phyloP scores from a whole-genome alignment of 1,284 basidiomycete genomes.

The Fomitopsis schrenkii region DNA sequence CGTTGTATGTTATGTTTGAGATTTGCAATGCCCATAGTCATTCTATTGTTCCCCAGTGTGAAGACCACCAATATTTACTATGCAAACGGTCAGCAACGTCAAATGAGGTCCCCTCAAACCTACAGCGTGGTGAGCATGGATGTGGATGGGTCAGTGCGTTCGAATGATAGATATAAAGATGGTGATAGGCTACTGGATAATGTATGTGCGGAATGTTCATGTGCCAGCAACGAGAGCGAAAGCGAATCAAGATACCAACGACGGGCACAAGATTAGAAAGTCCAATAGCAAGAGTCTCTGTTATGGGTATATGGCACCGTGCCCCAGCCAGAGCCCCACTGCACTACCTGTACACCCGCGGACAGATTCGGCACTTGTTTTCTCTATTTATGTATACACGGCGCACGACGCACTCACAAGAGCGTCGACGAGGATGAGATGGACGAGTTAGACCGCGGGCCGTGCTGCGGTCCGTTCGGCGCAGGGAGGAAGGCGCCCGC shows the following conservation, averaged over 20 bases:
- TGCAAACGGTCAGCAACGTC: too few species aligned
- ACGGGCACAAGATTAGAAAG: background rate
- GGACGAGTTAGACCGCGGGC: conserved; percentile 13
- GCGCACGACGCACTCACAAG: conserved; percentile 1
- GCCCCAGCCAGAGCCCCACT: background rate
- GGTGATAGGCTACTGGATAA: background rate
- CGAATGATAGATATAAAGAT: background rate
- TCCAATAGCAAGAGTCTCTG: background rate
- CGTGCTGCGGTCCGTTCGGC: conserved; percentile 3
- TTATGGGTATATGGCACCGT: background rate
- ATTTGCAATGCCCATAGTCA: background rate
- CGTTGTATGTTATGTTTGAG: background rate
- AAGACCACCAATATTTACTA: background rate
- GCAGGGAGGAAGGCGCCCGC: conserved; percentile 15
- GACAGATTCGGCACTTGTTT: background rate
- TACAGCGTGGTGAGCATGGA: background rate
- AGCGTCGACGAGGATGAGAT: conserved; percentile 14
- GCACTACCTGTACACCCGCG: background rate
- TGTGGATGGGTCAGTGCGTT: background rate
- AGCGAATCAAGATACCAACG: conserved; percentile 1
- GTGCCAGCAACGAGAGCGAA: conserved; percentile 1
- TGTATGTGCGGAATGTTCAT: background rate
- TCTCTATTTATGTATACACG: conserved; percentile 1
- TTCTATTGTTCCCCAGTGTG: background rate
- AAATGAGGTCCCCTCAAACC: background rate